A percentile compares a stretch with the other conserved stretches of the same genome.
Evolutionary conservation across 257 asterid genomes (phyloP).

Genomic region (Nemophila menziesii): DNA sequence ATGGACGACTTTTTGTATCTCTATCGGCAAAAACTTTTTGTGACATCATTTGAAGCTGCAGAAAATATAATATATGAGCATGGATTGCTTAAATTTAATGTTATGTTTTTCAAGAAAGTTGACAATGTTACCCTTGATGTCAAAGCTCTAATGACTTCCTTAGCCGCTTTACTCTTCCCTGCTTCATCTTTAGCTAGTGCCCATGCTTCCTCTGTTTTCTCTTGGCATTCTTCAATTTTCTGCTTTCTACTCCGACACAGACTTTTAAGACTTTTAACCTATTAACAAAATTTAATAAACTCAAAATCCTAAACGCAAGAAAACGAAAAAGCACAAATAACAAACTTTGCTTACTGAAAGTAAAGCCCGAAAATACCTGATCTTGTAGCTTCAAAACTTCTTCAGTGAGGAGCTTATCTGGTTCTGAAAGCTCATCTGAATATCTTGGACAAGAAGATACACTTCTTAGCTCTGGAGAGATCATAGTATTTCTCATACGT

Average conservation of each 20-base stretch:
- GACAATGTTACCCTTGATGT: conserved; percentile 29
- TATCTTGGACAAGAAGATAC: conserved; percentile 5
- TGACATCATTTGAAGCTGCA: conserved; percentile 30
- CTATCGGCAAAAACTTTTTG: conserved; percentile 14
- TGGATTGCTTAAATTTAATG: neutral
- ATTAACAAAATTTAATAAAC: neutral
- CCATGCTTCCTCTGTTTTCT: conserved; percentile 34
- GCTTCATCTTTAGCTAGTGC: conserved; percentile 40
- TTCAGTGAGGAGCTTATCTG: conserved; percentile 16
- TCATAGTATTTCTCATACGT: conserved; percentile 10
- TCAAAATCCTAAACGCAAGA: neutral
- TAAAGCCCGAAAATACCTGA: conserved; percentile 21
- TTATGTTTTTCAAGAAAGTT: neutral
- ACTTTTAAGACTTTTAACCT: conserved; percentile 28
- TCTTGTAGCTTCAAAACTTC: conserved; percentile 27
- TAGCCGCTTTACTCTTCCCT: conserved; percentile 36
- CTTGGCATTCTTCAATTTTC: conserved; percentile 27
- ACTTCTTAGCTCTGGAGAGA: conserved; percentile 7
- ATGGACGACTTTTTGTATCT: conserved; percentile 14
- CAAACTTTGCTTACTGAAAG: neutral
- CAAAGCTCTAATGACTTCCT: conserved; percentile 36
- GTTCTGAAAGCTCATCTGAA: conserved; percentile 11
- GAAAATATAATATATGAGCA: conserved; percentile 1
- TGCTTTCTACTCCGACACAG: conserved; percentile 27
- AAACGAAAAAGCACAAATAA: too few relatives aligned